phyloP scores from a whole-genome alignment of 2,329 filamentous ascomycete species.

The Stagonosporopsis vannaccii region DNA sequence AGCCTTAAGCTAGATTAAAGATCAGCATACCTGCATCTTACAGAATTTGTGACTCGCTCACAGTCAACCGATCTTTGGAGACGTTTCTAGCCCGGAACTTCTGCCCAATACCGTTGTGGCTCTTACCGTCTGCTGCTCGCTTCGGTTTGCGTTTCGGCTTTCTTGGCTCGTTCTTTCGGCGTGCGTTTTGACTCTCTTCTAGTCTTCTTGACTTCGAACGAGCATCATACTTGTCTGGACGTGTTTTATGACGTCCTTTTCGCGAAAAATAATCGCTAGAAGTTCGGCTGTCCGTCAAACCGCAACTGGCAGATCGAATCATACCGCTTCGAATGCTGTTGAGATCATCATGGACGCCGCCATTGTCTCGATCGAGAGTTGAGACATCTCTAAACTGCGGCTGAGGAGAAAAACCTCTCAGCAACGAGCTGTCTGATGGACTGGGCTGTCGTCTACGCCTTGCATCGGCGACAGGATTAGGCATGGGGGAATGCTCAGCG shows the following conservation, averaged over 20 bases:
- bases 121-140: slow-evolving; percentile 47
- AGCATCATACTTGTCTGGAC: slow-evolving; percentile 54
- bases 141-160: slow-evolving; percentile 46
- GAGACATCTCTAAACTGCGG: slow-evolving; percentile 17
- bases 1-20: slow-evolving; percentile 53
- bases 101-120: slow-evolving; percentile 49
- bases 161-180: slow-evolving; percentile 37
- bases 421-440: slow-evolving; percentile 51
- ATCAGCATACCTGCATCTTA: slow-evolving; percentile 30
- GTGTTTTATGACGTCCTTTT: slow-evolving; percentile 56
- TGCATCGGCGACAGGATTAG: slow-evolving; percentile 22
- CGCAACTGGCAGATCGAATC: slow-evolving; percentile 21
- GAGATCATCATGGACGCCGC: slow-evolving; percentile 15
- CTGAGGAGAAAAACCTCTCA: slow-evolving; percentile 27
- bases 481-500: slow-evolving; percentile 31
- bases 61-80: slow-evolving; percentile 56
- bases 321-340: slow-evolving; percentile 24
- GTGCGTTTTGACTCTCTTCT: slow-evolving; percentile 27
- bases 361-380: slow-evolving; percentile 5
- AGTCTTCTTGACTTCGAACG: slow-evolving; percentile 41
- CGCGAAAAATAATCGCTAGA: slow-evolving; percentile 50
- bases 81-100: slow-evolving; percentile 57
- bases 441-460: slow-evolving; percentile 43
- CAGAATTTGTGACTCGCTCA: slow-evolving; percentile 36
- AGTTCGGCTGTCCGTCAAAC: slow-evolving; percentile 25